Conservation (phyloP, 306 rosid species). For the Hylodesmum podocarpum region DNA sequence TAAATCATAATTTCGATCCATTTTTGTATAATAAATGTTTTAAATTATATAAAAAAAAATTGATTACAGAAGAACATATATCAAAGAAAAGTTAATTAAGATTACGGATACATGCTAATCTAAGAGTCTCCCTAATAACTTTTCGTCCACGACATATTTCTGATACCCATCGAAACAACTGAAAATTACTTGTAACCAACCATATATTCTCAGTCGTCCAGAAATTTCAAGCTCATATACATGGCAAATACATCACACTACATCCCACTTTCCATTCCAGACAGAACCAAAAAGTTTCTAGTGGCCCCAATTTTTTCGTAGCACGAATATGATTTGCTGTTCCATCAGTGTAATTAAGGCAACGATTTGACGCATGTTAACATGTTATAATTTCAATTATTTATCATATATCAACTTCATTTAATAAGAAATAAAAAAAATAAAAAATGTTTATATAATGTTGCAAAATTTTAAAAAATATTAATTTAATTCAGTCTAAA, state of each 20-base stretch:
- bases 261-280: conserved; percentile 9
- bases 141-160: neutral
- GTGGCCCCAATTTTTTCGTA: conserved; percentile 16
- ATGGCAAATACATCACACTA: neutral
- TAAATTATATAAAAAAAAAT: no score
- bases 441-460: no score
- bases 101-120: no score
- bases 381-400: neutral
- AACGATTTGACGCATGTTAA: neutral
- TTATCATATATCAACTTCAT: neutral
- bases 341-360: neutral
- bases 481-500: no score
- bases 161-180: neutral
- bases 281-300: conserved; percentile 4
- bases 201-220: conserved; percentile 5
- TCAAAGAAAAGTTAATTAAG: no score
- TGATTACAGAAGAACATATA: no score
- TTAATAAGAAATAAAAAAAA: no score
- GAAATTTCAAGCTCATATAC: conserved; percentile 10
- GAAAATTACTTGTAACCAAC: conserved; percentile 22
- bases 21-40: no score
- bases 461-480: no score
- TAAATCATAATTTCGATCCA: no score
- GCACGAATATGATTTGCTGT: neutral
- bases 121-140: no score